phyloP scores from a whole-genome alignment of 2,329 filamentous ascomycete genomes.

The Talaromyces albobiverticillius region DNA sequence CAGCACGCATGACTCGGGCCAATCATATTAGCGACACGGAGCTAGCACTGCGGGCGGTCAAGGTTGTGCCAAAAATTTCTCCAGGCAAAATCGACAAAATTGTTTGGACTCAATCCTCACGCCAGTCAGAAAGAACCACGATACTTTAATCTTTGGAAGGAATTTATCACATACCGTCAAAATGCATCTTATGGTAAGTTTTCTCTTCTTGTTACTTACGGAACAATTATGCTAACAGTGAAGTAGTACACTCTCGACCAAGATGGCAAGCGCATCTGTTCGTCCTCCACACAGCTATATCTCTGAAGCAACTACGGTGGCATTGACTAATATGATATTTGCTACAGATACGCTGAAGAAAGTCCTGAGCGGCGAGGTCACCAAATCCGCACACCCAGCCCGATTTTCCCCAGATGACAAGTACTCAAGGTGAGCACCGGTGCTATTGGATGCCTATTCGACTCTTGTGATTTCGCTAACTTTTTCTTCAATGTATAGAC shows the following conservation, averaged over 20 bases:
- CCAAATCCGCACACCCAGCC: constrained; percentile 93
- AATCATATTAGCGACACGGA: not conserved
- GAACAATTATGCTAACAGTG: constrained; percentile 9
- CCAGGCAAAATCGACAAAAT: constrained; percentile 10
- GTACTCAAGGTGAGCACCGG: constrained; percentile 67
- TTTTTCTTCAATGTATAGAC: constrained; percentile 49
- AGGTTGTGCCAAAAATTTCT: constrained; percentile 14
- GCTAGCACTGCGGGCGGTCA: constrained; percentile 13
- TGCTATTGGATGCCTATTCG: not conserved
- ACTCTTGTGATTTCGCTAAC: not conserved
- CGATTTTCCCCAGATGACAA: constrained; percentile 98
- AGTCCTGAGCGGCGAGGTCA: constrained; percentile 74
- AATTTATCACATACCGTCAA: constrained; percentile 16
- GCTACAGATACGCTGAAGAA: constrained; percentile 76
- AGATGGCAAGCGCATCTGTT: constrained; percentile 74
- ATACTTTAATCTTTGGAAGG: not conserved
- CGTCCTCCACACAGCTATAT: constrained; percentile 35
- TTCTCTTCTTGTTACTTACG: not conserved
- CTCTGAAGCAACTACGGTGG: not conserved
- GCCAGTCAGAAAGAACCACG: not conserved
- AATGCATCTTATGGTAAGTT: constrained; percentile 45
- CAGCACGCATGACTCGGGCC: not conserved
- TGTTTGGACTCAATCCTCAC: not conserved
- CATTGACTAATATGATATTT: not conserved
- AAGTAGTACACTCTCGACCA: constrained; percentile 74